These are phyloP conservation scores for Gymnopus androsaceus DNA, from an alignment of 1,284 basidiomycete genomes.

Conservation along the genomic window DNA sequence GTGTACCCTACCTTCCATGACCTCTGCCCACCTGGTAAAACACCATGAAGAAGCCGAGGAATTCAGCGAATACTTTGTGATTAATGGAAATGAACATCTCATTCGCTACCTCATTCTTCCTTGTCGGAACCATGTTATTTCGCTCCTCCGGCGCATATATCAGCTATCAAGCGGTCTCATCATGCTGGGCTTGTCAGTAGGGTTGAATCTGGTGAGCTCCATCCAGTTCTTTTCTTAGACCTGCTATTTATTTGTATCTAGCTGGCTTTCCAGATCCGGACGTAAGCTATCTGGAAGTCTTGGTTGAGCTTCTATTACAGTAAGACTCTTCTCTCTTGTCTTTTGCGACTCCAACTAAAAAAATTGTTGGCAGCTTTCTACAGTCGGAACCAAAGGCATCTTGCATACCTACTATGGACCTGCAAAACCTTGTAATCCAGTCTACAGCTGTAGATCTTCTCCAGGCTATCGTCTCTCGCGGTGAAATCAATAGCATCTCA, in stretches of 20 bases:
- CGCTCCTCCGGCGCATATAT: conserved; percentile 62
- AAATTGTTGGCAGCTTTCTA: conserved; percentile 61
- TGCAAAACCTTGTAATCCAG: conserved; percentile 69
- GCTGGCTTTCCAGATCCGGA: conserved; percentile 54
- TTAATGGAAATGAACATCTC: too few relatives aligned
- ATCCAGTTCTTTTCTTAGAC: not conserved
- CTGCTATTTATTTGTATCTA: conserved; percentile 32
- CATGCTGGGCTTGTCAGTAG: conserved; percentile 61
- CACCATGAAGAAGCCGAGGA: conserved; percentile 97
- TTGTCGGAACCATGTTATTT: too few relatives aligned
- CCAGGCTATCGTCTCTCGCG: conserved; percentile 79
- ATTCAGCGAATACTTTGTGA: conserved; percentile 99
- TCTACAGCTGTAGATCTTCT: conserved; percentile 79
- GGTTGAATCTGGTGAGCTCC: conserved; percentile 53
- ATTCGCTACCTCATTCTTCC: too few relatives aligned
- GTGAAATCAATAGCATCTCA: conserved; percentile 65
- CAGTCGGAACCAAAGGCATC: conserved; percentile 69
- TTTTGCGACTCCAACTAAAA: conserved; percentile 2
- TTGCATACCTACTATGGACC: conserved; percentile 52
- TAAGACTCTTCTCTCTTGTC: conserved; percentile 33
- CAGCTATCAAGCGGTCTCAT: conserved; percentile 61
- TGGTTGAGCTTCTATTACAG: conserved; percentile 72
- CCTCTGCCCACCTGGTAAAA: conserved; percentile 86
- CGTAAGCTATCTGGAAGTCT: conserved; percentile 72
- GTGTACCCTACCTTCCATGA: too few relatives aligned